Percentiles rank a stretch among this genome's conserved stretches.
Evolutionary conservation across 2,329 filamentous ascomycete genomes (phyloP).

Genomic region (Ampelomyces quisqualis): DNA sequence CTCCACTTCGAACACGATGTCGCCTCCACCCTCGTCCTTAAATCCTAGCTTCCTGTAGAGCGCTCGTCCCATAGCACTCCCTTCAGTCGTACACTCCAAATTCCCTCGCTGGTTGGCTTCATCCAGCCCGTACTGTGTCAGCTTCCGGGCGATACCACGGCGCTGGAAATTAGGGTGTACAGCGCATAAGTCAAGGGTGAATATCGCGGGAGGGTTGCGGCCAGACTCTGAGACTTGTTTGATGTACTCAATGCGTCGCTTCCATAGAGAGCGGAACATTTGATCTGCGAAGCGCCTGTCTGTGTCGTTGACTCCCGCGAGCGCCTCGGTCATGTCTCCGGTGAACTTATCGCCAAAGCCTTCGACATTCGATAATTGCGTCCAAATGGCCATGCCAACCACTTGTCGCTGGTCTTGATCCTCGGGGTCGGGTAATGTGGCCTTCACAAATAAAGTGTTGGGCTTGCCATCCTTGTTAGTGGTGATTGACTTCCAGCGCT

Average conservation of each 20-base stretch:
- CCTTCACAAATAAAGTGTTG: slow-evolving; percentile 58
- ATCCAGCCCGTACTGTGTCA: slow-evolving; percentile 37
- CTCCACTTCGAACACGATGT: slow-evolving; percentile 36
- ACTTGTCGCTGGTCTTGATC: slow-evolving; percentile 35
- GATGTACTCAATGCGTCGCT: slow-evolving; percentile 44
- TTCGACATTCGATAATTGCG: slow-evolving; percentile 53
- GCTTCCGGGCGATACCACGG: slow-evolving; percentile 39
- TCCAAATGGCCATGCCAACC: slow-evolving; percentile 59
- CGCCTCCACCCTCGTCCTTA: slow-evolving; percentile 32
- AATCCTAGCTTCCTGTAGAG: slow-evolving; percentile 39
- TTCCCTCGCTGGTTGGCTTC: slow-evolving; percentile 39
- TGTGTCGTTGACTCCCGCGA: slow-evolving; percentile 44
- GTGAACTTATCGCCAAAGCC: slow-evolving; percentile 50
- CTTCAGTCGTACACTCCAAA: slow-evolving; percentile 42
- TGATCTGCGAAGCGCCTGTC: slow-evolving; percentile 53
- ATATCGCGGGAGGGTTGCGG: slow-evolving; percentile 47
- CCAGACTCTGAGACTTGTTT: slow-evolving; percentile 19
- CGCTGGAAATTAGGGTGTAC: slow-evolving; percentile 58
- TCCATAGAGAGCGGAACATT: slow-evolving; percentile 48
- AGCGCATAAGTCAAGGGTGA: slow-evolving; percentile 49
- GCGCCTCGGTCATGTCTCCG: slow-evolving; percentile 13
- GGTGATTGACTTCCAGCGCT: slow-evolving; percentile 47
- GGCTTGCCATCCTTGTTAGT: slow-evolving; percentile 49
- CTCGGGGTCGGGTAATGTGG: slow-evolving; percentile 47
- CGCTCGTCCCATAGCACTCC: slow-evolving; percentile 37